Base-by-base conservation (phyloP, 148 eudicot genomes). In the Gaultheria prostrata region DNA sequence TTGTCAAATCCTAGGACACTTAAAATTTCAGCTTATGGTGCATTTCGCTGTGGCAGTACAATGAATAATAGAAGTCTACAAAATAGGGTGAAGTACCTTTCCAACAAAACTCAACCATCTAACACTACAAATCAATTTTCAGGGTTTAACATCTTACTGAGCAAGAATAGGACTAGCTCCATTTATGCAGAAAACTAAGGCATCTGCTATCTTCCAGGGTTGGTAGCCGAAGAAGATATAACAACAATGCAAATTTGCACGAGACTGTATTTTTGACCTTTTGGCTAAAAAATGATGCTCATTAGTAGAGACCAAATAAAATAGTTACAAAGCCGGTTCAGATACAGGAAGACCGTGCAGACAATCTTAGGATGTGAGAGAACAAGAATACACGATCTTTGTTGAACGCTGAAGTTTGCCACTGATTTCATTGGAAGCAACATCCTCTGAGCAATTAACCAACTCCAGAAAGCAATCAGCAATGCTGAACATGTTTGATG, bases 381-480 rank as follows among this genome's bases (percentile, higher is more conserved):
- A 26, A 17, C 39, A n/a, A 15, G 15, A 77, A 51, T 51, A 77
- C 61, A 14, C 3, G 2, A 39, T 50, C 63, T 50, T 45, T 77
- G 39, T 43, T 9, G 50, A 12, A 30, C 1, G 21, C 28, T 48
- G 33, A 76, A 76, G 21, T 33, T 24, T 3, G 20, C 6, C 32
- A 28, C 14, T 50, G 30, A 48, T 30, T 77, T 28, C 80, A 77
- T 77, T 14, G 14, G 45, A 51, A 77, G 80, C 80, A 28, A 51
- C 6, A 77, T 28, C 28, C 63, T 51, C 21, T 9, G 11, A 30
- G 35, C 51, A 28, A 51, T 0, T 15, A 14, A 6, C 30, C 80
- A 30, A 32, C 61, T 8, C 3, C 33, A 2, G n/a, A 77, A 26
- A 50, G 43, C 33, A 18, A 76, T 50, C 59, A 28, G 59, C 61